These are phyloP conservation scores for Elongisporangium undulatum DNA, from an alignment of 352 stramenopile species.

Conservation along the genomic window DNA sequence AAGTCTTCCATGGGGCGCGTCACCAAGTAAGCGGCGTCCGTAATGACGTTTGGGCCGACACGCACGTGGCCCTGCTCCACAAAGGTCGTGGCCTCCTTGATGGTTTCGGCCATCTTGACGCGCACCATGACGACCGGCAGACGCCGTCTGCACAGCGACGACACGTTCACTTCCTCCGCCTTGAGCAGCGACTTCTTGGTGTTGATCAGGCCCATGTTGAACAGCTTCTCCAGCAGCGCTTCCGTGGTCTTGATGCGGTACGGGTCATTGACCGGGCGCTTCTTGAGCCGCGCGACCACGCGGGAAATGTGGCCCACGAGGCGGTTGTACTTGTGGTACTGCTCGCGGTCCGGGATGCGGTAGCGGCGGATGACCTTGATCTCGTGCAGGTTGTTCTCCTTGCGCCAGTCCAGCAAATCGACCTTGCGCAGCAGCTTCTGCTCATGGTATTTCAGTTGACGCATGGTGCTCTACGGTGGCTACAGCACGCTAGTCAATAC, in stretches of 20 bases:
- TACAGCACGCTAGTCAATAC: not conserved
- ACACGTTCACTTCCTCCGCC: constrained; percentile 96
- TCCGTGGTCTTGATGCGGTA: constrained; percentile 97
- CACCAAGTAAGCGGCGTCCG: constrained; percentile 96
- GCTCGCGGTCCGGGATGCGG: constrained; percentile 96
- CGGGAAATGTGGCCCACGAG: constrained; percentile 96
- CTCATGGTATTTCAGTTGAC: constrained; percentile 94
- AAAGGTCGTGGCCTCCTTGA: constrained; percentile 97
- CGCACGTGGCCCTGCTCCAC: constrained; percentile 98
- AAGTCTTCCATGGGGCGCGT: constrained; percentile 99
- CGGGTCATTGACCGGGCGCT: constrained; percentile 91
- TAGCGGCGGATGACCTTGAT: constrained; percentile 98
- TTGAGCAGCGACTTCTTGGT: constrained; percentile 96
- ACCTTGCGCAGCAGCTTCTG: constrained; percentile 99
- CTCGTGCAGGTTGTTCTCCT: constrained; percentile 97
- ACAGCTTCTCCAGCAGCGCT: constrained; percentile 97
- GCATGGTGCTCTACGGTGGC: constrained; percentile 41
- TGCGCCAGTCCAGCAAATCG: constrained; percentile 98
- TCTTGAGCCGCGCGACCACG: constrained; percentile 94
- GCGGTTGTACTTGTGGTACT: constrained; percentile 99
- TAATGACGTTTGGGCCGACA: constrained; percentile 89
- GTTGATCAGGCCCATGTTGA: constrained; percentile 96
- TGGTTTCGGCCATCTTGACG: constrained; percentile 98
- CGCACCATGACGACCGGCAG: constrained; percentile 99
- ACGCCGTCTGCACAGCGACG: constrained; percentile 92